These are phyloP conservation scores for Amaranthus cruentus DNA, from an alignment of 148 eudicot species.

Conservation along the genomic window DNA sequence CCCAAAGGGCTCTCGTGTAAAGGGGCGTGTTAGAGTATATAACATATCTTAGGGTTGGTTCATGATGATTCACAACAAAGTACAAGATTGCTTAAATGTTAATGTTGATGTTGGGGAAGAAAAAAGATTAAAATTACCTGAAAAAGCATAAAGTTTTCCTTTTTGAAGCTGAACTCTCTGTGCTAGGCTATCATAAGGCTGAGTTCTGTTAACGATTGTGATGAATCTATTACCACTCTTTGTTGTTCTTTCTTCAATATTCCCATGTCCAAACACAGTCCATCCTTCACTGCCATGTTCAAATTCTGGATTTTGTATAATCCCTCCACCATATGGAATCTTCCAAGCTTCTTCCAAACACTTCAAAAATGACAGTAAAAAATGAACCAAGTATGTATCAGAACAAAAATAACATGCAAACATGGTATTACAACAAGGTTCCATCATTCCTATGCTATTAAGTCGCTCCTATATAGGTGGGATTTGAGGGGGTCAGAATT, in stretches of 20 bases:
- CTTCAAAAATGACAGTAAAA: constrained; percentile 24
- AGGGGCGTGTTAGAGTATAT: too few species aligned
- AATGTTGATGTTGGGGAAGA: not conserved
- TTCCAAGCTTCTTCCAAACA: constrained; percentile 45
- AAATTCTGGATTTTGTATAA: constrained; percentile 47
- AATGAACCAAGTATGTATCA: not conserved
- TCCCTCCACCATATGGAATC: constrained; percentile 54
- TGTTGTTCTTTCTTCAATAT: constrained; percentile 28
- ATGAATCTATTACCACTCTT: constrained; percentile 38
- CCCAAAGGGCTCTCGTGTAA: too few species aligned
- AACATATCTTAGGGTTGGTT: too few species aligned
- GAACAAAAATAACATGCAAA: not conserved
- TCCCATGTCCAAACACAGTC: constrained; percentile 38
- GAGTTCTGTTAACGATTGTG: constrained; percentile 39
- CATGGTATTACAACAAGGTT: not conserved
- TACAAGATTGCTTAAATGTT: not conserved
- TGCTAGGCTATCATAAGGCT: constrained; percentile 39
- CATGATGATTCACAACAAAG: too few species aligned
- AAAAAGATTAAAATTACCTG: constrained; percentile 31
- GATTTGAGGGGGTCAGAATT: too few species aligned
- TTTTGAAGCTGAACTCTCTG: constrained; percentile 34
- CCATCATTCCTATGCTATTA: too few species aligned
- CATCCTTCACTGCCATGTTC: constrained; percentile 40
- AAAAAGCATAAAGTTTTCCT: constrained; percentile 43
- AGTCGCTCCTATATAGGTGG: too few species aligned